phyloP scores from a whole-genome alignment of 495 filamentous ascomycete genomes.

The Penicillium soppii region DNA sequence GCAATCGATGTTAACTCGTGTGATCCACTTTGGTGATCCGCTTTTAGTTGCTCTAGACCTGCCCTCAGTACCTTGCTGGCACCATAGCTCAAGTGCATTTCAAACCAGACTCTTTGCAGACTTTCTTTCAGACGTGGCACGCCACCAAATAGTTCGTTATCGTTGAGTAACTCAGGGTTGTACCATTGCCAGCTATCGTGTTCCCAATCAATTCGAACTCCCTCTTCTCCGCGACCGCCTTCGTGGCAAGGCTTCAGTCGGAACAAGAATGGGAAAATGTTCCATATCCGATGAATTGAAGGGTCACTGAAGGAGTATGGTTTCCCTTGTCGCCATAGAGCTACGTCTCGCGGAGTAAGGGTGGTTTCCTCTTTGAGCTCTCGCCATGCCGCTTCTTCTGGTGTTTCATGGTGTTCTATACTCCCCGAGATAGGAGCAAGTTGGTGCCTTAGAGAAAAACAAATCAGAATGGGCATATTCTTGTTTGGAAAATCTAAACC shows the following conservation, averaged over 20 bases:
- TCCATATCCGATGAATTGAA: slow-evolving; percentile 57
- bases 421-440: slow-evolving; percentile 61
- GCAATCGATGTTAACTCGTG: slow-evolving; percentile 54
- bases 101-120: slow-evolving; percentile 57
- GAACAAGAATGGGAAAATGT: slow-evolving; percentile 61
- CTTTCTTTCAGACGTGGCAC: slow-evolving; percentile 59
- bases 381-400: slow-evolving; percentile 57
- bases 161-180: slow-evolving; percentile 43
- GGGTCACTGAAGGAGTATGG: slow-evolving; percentile 56
- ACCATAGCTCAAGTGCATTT: slow-evolving; percentile 37
- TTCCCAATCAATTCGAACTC: slow-evolving; percentile 62
- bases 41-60: slow-evolving; percentile 45
- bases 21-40: slow-evolving; percentile 57
- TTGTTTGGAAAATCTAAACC: not conserved
- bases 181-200: slow-evolving; percentile 59
- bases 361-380: slow-evolving; percentile 64
- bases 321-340: slow-evolving; percentile 56
- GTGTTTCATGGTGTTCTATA: slow-evolving; percentile 52
- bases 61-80: slow-evolving; percentile 43
- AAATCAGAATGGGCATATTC: not conserved
- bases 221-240: slow-evolving; percentile 26
- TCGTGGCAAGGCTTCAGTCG: slow-evolving; percentile 39
- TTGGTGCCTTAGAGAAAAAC: slow-evolving; percentile 41
- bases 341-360: slow-evolving; percentile 43
- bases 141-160: slow-evolving; percentile 39